Base-by-base conservation (phyloP, 306 rosid genomes). In the Senna tora region DNA sequence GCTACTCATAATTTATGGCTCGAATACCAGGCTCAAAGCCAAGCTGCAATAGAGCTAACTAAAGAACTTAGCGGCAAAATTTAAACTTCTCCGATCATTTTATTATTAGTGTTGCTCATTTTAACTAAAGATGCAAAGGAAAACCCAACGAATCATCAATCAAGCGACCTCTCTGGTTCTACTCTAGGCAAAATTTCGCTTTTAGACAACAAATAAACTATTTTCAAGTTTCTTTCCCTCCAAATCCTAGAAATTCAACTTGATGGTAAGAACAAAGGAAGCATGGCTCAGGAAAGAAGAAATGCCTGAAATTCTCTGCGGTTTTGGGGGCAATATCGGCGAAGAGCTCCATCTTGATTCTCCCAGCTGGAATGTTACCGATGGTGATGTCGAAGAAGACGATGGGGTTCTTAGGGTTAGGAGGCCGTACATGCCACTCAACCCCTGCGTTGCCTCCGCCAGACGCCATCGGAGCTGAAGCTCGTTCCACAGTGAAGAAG, bases 261-360 rank as follows among this genome's bases (percentile, higher is more conserved):
- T 1, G 65, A 22, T 2, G 54, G 25, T 9, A 17, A 19, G 32
- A 36, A 12, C 16, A 16, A 30, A 16, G 1, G 0, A 7, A 4
- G 22, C 33, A 63, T n/a, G 43, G 36, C 28, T 15, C 7, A 11
- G 36, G 14, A 2, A 41, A 42, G 19, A 20, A n/a, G 7, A 3
- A 0, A 33, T 28, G 73, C 97, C 97, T 86, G 92, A 94, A 94
- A 71, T 94, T 94, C 53, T 89, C 98, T 6, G 98, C 95, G 63
- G 92, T 89, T 80, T 86, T 89, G 65, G 98, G 97, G 70, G 92
- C 80, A 53, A 94, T 87, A 74, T 94, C 97, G 16, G 97, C 98
- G 87, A 94, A 94, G 64, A 94, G 97, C 84, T 94, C 98, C 98
- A 94, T 91, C 89, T 91, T 91, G 89, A 94, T 94, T 65, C 98